Conservation (phyloP, 1,284 basidiomycete species). For the Heterobasidion annosum region DNA sequence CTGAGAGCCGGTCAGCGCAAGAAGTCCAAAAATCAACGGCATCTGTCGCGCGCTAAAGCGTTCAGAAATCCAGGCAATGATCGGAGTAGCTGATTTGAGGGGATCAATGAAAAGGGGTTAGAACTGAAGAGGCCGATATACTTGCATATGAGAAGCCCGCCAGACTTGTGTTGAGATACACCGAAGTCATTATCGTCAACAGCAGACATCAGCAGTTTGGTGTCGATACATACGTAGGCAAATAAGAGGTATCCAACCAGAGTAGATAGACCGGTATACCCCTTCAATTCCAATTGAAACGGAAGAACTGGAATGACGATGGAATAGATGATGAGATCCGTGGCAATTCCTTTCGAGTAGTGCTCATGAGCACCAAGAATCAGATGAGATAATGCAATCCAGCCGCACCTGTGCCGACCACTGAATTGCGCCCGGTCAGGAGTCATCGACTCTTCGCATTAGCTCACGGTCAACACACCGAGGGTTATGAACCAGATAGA, state of each 20-base stretch:
- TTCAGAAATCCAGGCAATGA: conserved; percentile 64
- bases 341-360: conserved; percentile 39
- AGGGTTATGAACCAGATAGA: too few relatives aligned
- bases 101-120: too few relatives aligned
- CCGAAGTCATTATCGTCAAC: background rate
- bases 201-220: background rate
- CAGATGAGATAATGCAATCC: background rate
- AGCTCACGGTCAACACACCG: too few relatives aligned
- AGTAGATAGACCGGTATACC: conserved; percentile 43
- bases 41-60: conserved; percentile 40
- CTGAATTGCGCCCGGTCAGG: conserved; percentile 2
- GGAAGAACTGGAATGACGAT: conserved; percentile 70
- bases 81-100: conserved; percentile 49
- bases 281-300: conserved; percentile 54
- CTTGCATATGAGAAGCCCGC: conserved; percentile 23
- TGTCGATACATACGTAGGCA: conserved; percentile 36
- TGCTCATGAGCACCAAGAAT: background rate
- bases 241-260: conserved; percentile 65
- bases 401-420: conserved; percentile 8
- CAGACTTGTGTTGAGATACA: conserved; percentile 17
- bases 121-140: background rate
- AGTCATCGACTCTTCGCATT: too few relatives aligned
- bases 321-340: conserved; percentile 60
- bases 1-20: conserved; percentile 48
- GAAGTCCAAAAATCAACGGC: conserved; percentile 52